phyloP scores from a whole-genome alignment of 192 early-diverging fungal genomes.

The Coemansia sp. region DNA sequence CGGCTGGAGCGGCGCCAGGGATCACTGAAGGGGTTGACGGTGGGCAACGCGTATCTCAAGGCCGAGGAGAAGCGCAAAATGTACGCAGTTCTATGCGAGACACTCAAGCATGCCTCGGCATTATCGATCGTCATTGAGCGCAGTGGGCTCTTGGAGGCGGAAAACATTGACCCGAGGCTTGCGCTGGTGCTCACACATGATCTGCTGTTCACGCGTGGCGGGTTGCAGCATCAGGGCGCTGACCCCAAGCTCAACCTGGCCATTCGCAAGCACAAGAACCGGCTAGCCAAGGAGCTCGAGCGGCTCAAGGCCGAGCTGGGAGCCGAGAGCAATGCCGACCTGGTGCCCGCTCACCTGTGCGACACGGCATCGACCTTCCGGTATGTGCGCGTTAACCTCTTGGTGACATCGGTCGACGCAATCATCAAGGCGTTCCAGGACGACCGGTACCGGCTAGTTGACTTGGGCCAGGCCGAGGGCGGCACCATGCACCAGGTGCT shows the following conservation, averaged over 20 bases:
- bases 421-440: constrained; percentile 61
- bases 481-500: constrained; percentile 9
- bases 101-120: constrained; percentile 65
- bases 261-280: constrained; percentile 64
- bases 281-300: constrained; percentile 75
- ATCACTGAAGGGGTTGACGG: constrained; percentile 73
- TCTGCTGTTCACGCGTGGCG: constrained; percentile 73
- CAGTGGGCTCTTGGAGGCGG: constrained; percentile 20
- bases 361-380: constrained; percentile 63
- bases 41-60: constrained; percentile 61
- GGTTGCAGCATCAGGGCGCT: constrained; percentile 61
- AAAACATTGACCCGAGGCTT: constrained; percentile 49
- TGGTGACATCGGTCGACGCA: constrained; percentile 66
- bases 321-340: constrained; percentile 64
- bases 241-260: constrained; percentile 61
- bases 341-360: constrained; percentile 61
- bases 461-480: constrained; percentile 3
- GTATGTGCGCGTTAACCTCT: constrained; percentile 87
- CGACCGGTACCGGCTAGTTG: constrained; percentile 58
- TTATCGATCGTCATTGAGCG: constrained; percentile 24
- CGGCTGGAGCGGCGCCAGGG: constrained; percentile 68
- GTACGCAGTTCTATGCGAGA: constrained; percentile 90
- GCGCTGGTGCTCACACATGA: constrained; percentile 82
- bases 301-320: constrained; percentile 70
- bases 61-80: constrained; percentile 76